Conservation (phyloP, 306 rosid species). For the Rosa chinensis region DNA sequence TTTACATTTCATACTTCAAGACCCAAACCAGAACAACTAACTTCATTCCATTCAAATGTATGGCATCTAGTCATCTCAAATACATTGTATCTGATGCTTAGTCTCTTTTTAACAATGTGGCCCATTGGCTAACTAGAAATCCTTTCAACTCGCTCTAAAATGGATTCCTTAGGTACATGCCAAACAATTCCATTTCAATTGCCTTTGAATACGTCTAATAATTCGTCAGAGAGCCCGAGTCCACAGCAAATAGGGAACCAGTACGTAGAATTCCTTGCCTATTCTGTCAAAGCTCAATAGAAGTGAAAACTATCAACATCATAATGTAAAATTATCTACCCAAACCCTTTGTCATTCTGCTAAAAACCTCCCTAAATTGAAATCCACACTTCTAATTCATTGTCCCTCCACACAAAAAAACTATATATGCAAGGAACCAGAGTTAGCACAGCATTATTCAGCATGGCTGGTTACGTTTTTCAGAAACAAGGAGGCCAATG, state of each 20-base stretch:
- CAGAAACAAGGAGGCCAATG: constrained; percentile 21
- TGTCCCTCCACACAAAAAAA: constrained; percentile 7
- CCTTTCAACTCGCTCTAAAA: neutral
- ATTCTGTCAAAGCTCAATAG: constrained; percentile 4
- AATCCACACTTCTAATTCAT: constrained; percentile 1
- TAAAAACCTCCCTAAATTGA: neutral
- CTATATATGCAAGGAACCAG: constrained; percentile 26
- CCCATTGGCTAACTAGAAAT: neutral
- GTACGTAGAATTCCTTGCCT: neutral
- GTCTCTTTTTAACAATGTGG: neutral
- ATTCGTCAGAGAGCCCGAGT: neutral
- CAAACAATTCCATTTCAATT: neutral
- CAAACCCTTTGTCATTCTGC: constrained; percentile 4
- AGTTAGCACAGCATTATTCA: constrained; percentile 42
- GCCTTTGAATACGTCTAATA: neutral
- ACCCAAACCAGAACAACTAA: neutral
- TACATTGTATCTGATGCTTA: neutral
- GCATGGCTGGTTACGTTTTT: constrained; percentile 25
- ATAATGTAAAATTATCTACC: constrained; percentile 6
- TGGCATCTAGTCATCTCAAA: neutral
- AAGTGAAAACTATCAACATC: constrained; percentile 2
- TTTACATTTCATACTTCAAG: neutral
- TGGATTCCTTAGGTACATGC: neutral
- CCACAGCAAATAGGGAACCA: neutral
- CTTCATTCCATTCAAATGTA: neutral